Conservation (phyloP, 345 rosid species). For the Erysimum cheiranthoides region DNA sequence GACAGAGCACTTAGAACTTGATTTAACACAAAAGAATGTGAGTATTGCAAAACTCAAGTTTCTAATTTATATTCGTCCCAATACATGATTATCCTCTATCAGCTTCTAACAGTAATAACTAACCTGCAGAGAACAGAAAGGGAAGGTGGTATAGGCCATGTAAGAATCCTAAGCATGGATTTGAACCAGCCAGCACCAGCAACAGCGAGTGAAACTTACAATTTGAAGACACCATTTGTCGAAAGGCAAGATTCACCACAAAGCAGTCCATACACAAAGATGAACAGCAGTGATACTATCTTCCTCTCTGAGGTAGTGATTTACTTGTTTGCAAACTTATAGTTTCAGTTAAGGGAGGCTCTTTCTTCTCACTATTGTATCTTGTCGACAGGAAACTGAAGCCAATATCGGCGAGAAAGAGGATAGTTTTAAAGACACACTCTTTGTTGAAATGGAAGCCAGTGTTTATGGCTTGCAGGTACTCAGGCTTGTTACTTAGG, state of each 20-base stretch:
- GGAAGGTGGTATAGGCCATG: conserved; percentile 37
- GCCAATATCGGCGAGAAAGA: conserved; percentile 46
- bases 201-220: conserved; percentile 29
- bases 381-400: conserved; percentile 50
- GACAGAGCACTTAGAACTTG: conserved; percentile 31
- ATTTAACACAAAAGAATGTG: conserved; percentile 44
- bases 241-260: conserved; percentile 40
- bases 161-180: conserved; percentile 38
- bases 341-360: background rate
- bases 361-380: conserved; percentile 25
- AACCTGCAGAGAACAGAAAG: conserved; percentile 22
- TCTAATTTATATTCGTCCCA: background rate
- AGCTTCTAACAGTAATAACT: conserved; percentile 29
- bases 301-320: conserved; percentile 42
- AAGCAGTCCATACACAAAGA: conserved; percentile 41
- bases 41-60: background rate
- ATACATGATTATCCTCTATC: conserved; percentile 28
- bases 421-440: conserved; percentile 49
- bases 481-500: background rate
- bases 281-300: conserved; percentile 40
- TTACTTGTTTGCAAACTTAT: conserved; percentile 31
- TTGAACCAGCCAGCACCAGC: conserved; percentile 40
- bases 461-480: conserved; percentile 76
- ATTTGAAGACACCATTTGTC: conserved; percentile 32
- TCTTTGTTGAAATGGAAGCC: conserved; percentile 76